Base-by-base conservation (phyloP, 768 basidiomycete species). In the Suillus placidus region DNA sequence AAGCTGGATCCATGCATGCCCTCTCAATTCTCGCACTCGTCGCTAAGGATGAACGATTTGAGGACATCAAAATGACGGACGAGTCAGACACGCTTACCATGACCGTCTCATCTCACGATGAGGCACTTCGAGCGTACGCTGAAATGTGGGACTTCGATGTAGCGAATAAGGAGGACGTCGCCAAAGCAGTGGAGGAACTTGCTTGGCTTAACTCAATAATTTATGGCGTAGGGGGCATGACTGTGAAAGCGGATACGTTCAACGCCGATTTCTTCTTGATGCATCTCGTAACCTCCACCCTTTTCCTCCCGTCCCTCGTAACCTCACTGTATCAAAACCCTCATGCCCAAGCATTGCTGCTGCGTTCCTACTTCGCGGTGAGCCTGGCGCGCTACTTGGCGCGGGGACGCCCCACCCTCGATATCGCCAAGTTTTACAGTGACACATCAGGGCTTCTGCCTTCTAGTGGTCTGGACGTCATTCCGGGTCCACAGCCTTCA, bases 241-340 rank as follows among this genome's bases (percentile, higher is more conserved):
- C 80, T 12, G 34, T 20, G 23, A 56, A 32, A 8, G 26, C 20
- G 4, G 57, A 67, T 32, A 64, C 55, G 83, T 88, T 90, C 78
- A 84, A 83, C 42, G 87, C 85, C 1, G 87, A 91, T 69, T 91
- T 92, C 78, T 85, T 86, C 78, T 67, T 90, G 23, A 86, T 89
- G 83, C 91, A 92, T 70, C 77, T 91, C 6, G 83, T 91, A 45
- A 93, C 90, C 0, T 89, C 89, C 5, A 80, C 85, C 4, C 70
- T 89, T 26, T 89, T 91, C 79, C 71, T 90, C 34, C 80, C 86
- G 0, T 83, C 88, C 1, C 64, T 87, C 51, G 69, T 82, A 40
- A 79, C 79, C 0, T 69, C 69, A 40, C 74, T 86, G 60, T 68
- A 62, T 68, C 71, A 67, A 61, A 69, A 62, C 23, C 70, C 68